Conservation (phyloP, 208 protist species). For the Trypanosoma melophagium region DNA sequence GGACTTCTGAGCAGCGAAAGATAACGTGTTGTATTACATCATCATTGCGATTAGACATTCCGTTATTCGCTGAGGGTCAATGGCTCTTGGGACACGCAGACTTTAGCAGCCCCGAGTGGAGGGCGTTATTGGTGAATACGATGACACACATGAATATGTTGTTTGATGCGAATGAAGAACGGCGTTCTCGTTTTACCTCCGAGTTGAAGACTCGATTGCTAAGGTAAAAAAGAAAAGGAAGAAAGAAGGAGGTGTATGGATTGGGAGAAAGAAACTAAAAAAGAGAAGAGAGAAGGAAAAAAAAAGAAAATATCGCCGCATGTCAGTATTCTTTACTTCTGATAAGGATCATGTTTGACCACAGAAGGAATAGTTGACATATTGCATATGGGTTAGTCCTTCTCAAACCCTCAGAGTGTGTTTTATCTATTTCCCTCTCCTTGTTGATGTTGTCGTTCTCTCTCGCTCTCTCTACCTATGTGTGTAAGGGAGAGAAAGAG, state of each 20-base stretch:
- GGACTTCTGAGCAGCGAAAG: conserved; percentile 47
- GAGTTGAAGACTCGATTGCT: conserved; percentile 28
- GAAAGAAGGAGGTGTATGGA: no score
- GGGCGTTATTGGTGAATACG: conserved; percentile 31
- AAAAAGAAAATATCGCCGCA: no score
- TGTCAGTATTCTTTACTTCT: no score
- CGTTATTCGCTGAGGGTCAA: conserved; percentile 41
- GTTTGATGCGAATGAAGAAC: conserved; percentile 59
- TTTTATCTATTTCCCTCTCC: no score
- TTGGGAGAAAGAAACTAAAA: not conserved
- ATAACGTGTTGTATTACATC: conserved; percentile 84
- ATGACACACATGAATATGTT: conserved; percentile 56
- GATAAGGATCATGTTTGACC: no score
- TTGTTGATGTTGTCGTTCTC: no score
- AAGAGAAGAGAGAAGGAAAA: no score
- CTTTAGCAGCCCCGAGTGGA: conserved; percentile 34
- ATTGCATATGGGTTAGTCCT: no score
- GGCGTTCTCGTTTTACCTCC: conserved; percentile 42
- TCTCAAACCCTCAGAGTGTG: no score
- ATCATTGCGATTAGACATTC: conserved; percentile 59
- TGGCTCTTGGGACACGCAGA: conserved; percentile 42
- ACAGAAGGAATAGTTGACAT: no score
- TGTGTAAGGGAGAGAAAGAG: no score
- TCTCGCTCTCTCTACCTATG: no score
- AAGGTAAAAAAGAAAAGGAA: not conserved